phyloP scores from a whole-genome alignment of 2,329 filamentous ascomycete genomes.

The Waltergamsia citrina region DNA sequence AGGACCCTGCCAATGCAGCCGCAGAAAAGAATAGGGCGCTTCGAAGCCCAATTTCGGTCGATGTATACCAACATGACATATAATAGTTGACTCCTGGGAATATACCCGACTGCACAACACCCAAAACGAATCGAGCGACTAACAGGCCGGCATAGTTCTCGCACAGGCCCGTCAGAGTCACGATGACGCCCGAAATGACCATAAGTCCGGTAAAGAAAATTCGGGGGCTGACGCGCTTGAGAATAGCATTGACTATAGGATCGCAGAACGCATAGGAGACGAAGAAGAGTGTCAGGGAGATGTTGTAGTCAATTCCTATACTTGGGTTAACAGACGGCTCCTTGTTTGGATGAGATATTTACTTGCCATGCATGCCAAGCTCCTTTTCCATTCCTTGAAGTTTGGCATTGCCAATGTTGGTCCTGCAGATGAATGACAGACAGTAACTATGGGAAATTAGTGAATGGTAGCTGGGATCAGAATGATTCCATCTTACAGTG shows the following conservation, averaged over 20 bases:
- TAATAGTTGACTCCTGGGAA: slow-evolving; percentile 60
- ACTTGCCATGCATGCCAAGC: slow-evolving; percentile 27
- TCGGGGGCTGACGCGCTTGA: slow-evolving; percentile 64
- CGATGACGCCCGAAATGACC: slow-evolving; percentile 30
- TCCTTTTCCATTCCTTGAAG: slow-evolving; percentile 46
- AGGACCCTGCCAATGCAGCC: slow-evolving; percentile 69
- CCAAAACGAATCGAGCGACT: slow-evolving; percentile 45
- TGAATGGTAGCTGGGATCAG: too few species aligned
- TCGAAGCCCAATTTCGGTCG: slow-evolving; percentile 51
- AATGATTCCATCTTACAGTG: too few species aligned
- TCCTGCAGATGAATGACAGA: slow-evolving; percentile 62
- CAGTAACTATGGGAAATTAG: too few species aligned
- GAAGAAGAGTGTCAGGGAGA: slow-evolving; percentile 64
- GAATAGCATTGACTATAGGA: slow-evolving; percentile 64
- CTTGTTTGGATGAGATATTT: too few species aligned
- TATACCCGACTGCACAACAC: slow-evolving; percentile 57
- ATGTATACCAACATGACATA: slow-evolving; percentile 70
- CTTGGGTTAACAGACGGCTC: too few species aligned
- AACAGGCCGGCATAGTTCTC: slow-evolving; percentile 35
- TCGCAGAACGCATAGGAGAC: slow-evolving; percentile 68
- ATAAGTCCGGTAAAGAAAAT: slow-evolving; percentile 72
- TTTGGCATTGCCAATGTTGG: slow-evolving; percentile 59
- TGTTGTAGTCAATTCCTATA: slow-evolving; percentile 60
- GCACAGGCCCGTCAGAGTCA: slow-evolving; percentile 45
- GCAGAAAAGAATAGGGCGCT: slow-evolving; percentile 75